These are phyloP conservation scores for Choanephora cucurbitarum DNA, from an alignment of 371 early-diverging fungal species.

Conservation along the genomic window DNA sequence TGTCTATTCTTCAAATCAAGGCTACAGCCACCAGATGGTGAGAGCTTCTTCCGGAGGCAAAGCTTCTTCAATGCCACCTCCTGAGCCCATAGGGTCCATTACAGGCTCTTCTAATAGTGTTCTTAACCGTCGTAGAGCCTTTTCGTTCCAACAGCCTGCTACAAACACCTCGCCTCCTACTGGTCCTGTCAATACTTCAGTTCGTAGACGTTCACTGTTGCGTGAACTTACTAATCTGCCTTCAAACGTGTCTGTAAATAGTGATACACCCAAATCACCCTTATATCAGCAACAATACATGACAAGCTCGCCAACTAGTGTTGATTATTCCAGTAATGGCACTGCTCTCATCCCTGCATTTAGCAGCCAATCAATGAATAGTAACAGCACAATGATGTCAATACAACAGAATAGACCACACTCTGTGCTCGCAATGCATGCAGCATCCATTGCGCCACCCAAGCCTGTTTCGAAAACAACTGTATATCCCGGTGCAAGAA, in stretches of 20 bases:
- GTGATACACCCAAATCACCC: slow-evolving; percentile 19
- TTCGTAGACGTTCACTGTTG: slow-evolving; percentile 20
- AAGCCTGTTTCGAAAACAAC: slow-evolving; percentile 5
- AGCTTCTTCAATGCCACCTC: slow-evolving; percentile 3
- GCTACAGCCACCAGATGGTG: slow-evolving; percentile 15
- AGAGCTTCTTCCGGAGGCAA: slow-evolving; percentile 20
- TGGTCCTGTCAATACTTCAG: slow-evolving; percentile 17
- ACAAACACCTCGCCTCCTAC: slow-evolving; percentile 2
- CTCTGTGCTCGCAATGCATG: slow-evolving; percentile 25
- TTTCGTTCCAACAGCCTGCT: slow-evolving; percentile 41
- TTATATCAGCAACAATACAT: slow-evolving; percentile 16
- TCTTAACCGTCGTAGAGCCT: slow-evolving; percentile 37
- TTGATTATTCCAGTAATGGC: slow-evolving; percentile 8
- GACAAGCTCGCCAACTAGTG: not conserved
- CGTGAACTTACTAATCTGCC: slow-evolving; percentile 15
- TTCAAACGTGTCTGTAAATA: not conserved
- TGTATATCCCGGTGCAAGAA: slow-evolving; percentile 4
- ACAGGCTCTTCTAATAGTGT: slow-evolving; percentile 9
- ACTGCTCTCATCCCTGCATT: slow-evolving; percentile 20
- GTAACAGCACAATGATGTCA: slow-evolving; percentile 3
- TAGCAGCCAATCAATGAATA: slow-evolving; percentile 3
- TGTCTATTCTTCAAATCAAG: slow-evolving; percentile 6
- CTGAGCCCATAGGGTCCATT: not conserved
- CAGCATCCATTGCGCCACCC: slow-evolving; percentile 6
- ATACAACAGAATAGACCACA: slow-evolving; percentile 12